phyloP scores from a whole-genome alignment of 805 yeast species.

The Saturnispora besseyi region DNA sequence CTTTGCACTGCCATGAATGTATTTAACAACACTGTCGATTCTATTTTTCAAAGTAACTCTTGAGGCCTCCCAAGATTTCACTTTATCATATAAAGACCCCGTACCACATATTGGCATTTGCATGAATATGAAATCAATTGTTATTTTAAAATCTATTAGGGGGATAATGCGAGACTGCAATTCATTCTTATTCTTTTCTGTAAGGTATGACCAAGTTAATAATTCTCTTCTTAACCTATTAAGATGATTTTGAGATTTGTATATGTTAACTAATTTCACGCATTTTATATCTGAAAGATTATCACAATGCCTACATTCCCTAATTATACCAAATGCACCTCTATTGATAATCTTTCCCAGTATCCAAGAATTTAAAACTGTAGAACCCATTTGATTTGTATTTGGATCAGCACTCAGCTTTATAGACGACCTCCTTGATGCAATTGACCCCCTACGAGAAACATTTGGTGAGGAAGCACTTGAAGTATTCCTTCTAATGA shows the following conservation, averaged over 20 bases:
- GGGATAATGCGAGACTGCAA: conserved; percentile 59
- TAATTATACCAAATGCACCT: conserved; percentile 85
- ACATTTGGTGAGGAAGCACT: conserved; percentile 9
- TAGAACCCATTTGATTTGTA: conserved; percentile 57
- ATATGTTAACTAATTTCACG: conserved; percentile 24
- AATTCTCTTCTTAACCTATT: conserved; percentile 63
- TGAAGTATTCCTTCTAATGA: conserved; percentile 22
- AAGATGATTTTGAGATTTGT: conserved; percentile 38
- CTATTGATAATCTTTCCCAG: conserved; percentile 72
- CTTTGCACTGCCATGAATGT: conserved; percentile 43
- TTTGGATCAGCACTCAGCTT: conserved; percentile 10
- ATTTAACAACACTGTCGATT: conserved; percentile 24
- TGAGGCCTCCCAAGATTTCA: conserved; percentile 49
- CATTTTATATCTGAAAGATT: conserved; percentile 18
- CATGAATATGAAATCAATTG: conserved; percentile 53
- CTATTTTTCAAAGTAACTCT: conserved; percentile 12
- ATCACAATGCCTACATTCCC: conserved; percentile 27
- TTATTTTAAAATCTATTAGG: conserved; percentile 51
- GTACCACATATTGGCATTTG: conserved; percentile 59
- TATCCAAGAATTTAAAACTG: conserved; percentile 42
- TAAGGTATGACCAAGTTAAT: conserved; percentile 52
- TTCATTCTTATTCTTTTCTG: conserved; percentile 27
- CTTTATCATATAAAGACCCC: conserved; percentile 76
- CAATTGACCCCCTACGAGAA: conserved; percentile 6
- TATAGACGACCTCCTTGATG: conserved; percentile 17